These are phyloP conservation scores for Triglochin maritima DNA, from an alignment of 106 monocot species.

Conservation along the genomic window DNA sequence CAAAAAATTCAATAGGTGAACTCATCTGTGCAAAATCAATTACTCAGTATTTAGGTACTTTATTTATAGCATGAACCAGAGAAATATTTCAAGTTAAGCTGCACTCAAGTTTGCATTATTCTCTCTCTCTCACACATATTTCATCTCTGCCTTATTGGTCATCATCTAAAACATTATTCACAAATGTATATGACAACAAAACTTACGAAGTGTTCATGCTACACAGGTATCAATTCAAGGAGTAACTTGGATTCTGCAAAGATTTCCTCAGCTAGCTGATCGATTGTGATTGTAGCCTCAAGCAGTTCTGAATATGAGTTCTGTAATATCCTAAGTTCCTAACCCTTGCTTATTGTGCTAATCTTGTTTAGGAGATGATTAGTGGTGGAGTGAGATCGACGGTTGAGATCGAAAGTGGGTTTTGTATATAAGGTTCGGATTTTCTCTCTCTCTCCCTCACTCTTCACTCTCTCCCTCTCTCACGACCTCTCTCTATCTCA, in stretches of 20 bases:
- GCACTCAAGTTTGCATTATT: background rate
- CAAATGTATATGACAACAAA: background rate
- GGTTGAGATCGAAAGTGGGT: no score
- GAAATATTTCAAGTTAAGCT: background rate
- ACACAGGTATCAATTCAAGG: background rate
- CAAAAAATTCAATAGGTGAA: background rate
- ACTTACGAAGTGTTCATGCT: background rate
- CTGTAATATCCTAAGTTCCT: no score
- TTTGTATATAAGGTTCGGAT: no score
- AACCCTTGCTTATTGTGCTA: no score
- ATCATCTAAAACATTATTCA: no score
- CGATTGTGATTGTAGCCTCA: background rate
- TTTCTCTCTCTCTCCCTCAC: no score
- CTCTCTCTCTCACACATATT: background rate
- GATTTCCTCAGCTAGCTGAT: constrained; percentile 5
- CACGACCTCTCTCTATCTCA: no score
- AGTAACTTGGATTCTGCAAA: constrained; percentile 10
- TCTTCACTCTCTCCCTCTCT: no score
- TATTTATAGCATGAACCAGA: background rate
- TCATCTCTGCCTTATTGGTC: no score
- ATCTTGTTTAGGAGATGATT: no score
- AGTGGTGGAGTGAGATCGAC: no score
- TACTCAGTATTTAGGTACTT: background rate
- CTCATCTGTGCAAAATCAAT: background rate
- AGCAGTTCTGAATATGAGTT: background rate